Evolutionary conservation across 2,329 filamentous ascomycete genomes (phyloP).

Genomic region (Fusarium xylarioides): DNA sequence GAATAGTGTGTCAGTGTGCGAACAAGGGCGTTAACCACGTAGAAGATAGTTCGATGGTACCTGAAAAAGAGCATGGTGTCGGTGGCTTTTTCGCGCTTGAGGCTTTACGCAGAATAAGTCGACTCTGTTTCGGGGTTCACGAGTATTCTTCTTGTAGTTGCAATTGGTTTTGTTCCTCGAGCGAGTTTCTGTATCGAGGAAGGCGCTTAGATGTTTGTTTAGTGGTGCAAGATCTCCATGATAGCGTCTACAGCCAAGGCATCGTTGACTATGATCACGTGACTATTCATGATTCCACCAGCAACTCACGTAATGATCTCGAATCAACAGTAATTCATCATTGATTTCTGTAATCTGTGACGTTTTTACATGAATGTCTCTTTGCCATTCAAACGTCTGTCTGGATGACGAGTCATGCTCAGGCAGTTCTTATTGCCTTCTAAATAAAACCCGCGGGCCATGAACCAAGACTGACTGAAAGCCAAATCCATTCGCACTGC

Average conservation of each 20-base stretch:
- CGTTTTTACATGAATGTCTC: not conserved
- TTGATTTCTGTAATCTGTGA: not conserved
- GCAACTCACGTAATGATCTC: not conserved
- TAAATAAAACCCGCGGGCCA: not conserved
- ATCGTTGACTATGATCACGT: constrained; percentile 15
- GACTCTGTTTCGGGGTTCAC: not conserved
- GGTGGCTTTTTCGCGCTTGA: constrained; percentile 7
- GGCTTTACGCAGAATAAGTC: not conserved
- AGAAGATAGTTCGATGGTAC: constrained; percentile 38
- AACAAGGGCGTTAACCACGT: not conserved
- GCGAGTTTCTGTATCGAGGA: not conserved
- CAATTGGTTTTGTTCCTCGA: not conserved
- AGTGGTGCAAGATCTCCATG: constrained; percentile 32
- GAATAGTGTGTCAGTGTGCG: not conserved
- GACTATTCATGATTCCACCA: constrained; percentile 2
- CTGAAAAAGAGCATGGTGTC: constrained; percentile 58
- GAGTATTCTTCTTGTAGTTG: not conserved
- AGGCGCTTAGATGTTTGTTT: constrained; percentile 26
- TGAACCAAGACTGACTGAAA: not conserved
- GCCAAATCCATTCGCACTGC: not conserved
- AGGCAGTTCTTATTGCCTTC: not conserved
- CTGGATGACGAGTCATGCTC: not conserved
- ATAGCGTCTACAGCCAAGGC: constrained; percentile 22
- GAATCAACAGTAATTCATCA: not conserved
- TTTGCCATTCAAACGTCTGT: not conserved